Conservation (phyloP, 495 filamentous ascomycete genomes). For the Lentithecium fluviatile region DNA sequence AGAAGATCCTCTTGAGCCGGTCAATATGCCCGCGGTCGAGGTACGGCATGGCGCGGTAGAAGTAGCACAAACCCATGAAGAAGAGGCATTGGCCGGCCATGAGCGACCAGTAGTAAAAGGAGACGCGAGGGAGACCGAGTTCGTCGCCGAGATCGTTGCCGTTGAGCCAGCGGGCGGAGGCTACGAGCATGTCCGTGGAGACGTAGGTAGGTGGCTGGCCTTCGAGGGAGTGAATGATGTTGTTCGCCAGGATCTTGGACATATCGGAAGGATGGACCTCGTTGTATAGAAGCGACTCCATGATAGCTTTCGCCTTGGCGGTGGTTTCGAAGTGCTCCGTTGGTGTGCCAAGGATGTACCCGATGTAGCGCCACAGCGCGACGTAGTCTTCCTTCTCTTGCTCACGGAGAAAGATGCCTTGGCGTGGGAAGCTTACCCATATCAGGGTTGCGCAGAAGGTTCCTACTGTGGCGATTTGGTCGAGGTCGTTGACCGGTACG, state of each 20-base stretch:
- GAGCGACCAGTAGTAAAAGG: conserved; percentile 57
- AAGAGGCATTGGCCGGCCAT: conserved; percentile 69
- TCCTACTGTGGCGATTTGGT: conserved; percentile 67
- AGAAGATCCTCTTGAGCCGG: conserved; percentile 55
- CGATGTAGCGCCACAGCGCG: conserved; percentile 73
- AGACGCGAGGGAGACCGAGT: conserved; percentile 58
- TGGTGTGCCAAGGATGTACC: conserved; percentile 68
- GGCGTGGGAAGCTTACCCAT: conserved; percentile 67
- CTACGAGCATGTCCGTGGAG: conserved; percentile 58
- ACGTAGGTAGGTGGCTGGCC: conserved; percentile 62
- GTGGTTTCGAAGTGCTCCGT: conserved; percentile 56
- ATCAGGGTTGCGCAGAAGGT: conserved; percentile 67
- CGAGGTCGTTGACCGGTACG: conserved; percentile 72
- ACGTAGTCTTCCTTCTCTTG: conserved; percentile 68
- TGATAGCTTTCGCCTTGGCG: conserved; percentile 55
- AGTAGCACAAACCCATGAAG: conserved; percentile 56
- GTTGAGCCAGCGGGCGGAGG: conserved; percentile 68
- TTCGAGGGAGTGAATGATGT: conserved; percentile 67
- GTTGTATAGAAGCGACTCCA: conserved; percentile 63
- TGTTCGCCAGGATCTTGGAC: conserved; percentile 64
- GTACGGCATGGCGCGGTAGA: conserved; percentile 53
- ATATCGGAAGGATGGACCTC: conserved; percentile 64
- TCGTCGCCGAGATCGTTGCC: conserved; percentile 60
- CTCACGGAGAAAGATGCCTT: conserved; percentile 64
- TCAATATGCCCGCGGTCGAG: conserved; percentile 61